Evolutionary conservation across 2,329 filamentous ascomycete genomes (phyloP).

Genomic region (Nemania sp.): DNA sequence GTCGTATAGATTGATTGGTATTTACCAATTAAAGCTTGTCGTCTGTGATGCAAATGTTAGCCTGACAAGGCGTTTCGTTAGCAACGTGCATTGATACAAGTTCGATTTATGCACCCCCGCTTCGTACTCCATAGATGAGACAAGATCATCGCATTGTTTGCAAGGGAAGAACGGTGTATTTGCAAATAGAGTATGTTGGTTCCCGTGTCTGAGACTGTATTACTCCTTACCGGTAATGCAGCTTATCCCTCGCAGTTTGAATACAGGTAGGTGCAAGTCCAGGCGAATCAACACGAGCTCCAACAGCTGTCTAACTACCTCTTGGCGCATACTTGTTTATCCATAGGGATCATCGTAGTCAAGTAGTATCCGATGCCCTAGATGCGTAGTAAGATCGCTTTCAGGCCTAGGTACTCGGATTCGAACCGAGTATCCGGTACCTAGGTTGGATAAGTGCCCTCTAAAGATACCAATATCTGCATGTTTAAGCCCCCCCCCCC

Average conservation of each 20-base stretch:
- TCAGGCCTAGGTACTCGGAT: neutral
- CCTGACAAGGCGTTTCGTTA: neutral
- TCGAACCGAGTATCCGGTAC: neutral
- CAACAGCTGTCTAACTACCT: neutral
- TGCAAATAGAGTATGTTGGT: neutral
- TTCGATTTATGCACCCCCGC: neutral
- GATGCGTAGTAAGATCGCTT: neutral
- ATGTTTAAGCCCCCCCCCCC: too few relatives aligned
- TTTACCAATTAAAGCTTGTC: neutral
- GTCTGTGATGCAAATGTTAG: neutral
- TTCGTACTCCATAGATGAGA: neutral
- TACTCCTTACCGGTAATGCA: neutral
- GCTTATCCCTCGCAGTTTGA: neutral
- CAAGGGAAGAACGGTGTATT: neutral
- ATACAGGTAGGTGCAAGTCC: neutral
- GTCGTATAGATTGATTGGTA: slow-evolving; percentile 9
- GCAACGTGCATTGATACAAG: neutral
- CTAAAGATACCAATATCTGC: too few relatives aligned
- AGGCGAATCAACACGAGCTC: neutral
- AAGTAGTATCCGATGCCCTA: neutral
- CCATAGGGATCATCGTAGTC: neutral
- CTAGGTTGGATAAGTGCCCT: neutral
- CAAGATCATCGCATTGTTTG: neutral
- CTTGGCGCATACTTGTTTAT: neutral
- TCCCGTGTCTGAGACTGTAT: neutral